Evolutionary conservation across 331 rosid genomes (phyloP), one percentile per base, ranked within the genome.

Genomic region (Dryas integrifolia): DNA sequence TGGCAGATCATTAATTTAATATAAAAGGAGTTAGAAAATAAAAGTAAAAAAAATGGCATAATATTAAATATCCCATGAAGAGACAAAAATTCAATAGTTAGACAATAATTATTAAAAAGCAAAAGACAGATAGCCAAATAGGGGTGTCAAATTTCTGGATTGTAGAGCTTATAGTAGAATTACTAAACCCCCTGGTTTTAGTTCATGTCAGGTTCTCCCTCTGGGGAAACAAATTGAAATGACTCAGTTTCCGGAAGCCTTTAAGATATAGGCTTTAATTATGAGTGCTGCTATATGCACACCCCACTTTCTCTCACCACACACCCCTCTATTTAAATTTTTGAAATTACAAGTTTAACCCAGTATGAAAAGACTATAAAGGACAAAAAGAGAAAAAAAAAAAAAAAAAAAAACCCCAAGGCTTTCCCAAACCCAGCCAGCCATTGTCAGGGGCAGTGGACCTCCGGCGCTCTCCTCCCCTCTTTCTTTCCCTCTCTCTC

Each of bases 41-140:
- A 30, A 59, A 60, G 30, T 41, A 44, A 45, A 3, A 43, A 39
- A 16, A 7, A 51, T 41, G 6, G 62, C 62, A 73, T 26, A 10
- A 66, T 43, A 72, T 59, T 39, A 67, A 72, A 76, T 51, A 69
- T 46, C 52, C 15, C 55, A 56, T 57, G 7, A 59, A 18, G 43
- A 9, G 18, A 18, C 47, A 16, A 4, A 13, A 5, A 12, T 11
- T 9, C 4, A 21, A 44, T 18, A n/a, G 11, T 6, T n/a, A 7
- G 10, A 79, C 63, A 67, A 44, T 47, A 53, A 73, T 6, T 2
- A 6, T 4, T 16, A 9, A n/a, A 63, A 61, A 53, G 58, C 62
- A 52, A 21, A 4, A 18, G 26, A 62, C 13, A 59, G 14, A 21
- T 0, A 60, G 13, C 14, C 38, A 38, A 69, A 30, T 4, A 39